Evolutionary conservation across 2,329 filamentous ascomycete species (phyloP).

Genomic region (Paracamarosporium sp.): DNA sequence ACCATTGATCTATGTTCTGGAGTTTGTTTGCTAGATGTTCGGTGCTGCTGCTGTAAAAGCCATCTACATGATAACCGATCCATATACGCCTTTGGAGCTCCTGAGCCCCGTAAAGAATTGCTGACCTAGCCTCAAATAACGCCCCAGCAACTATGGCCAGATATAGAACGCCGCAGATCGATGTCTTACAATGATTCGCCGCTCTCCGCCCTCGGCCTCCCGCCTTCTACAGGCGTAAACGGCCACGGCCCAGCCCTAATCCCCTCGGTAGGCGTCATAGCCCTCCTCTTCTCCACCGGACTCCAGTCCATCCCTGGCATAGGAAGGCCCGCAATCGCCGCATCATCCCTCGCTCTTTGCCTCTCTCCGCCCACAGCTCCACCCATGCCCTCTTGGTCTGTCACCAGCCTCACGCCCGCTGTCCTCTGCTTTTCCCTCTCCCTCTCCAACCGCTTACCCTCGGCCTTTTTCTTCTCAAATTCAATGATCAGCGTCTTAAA

Average conservation of each 20-base stretch:
- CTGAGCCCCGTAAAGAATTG: not conserved
- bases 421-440: constrained; percentile 40
- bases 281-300: constrained; percentile 45
- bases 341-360: constrained; percentile 41
- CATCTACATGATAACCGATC: not conserved
- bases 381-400: constrained; percentile 32
- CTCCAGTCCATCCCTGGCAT: constrained; percentile 47
- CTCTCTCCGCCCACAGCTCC: constrained; percentile 19
- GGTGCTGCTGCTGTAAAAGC: not conserved
- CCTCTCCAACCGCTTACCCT: constrained; percentile 42
- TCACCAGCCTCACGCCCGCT: constrained; percentile 45
- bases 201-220: constrained; percentile 44
- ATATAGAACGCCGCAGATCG: not conserved
- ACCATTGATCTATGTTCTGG: not conserved
- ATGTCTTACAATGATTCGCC: constrained; percentile 34
- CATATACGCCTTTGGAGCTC: not conserved
- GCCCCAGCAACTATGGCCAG: not conserved
- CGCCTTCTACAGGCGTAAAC: constrained; percentile 31
- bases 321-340: constrained; percentile 35
- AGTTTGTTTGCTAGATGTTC: not conserved
- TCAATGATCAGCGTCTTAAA: constrained; percentile 79
- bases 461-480: constrained; percentile 66
- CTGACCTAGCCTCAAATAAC: not conserved
- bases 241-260: constrained; percentile 28
- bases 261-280: constrained; percentile 49